Percentiles rank a stretch among this genome's conserved stretches.
These are phyloP conservation scores for Sarocladium strictum DNA, from an alignment of 2,329 filamentous ascomycete species.

Conservation along the genomic window DNA sequence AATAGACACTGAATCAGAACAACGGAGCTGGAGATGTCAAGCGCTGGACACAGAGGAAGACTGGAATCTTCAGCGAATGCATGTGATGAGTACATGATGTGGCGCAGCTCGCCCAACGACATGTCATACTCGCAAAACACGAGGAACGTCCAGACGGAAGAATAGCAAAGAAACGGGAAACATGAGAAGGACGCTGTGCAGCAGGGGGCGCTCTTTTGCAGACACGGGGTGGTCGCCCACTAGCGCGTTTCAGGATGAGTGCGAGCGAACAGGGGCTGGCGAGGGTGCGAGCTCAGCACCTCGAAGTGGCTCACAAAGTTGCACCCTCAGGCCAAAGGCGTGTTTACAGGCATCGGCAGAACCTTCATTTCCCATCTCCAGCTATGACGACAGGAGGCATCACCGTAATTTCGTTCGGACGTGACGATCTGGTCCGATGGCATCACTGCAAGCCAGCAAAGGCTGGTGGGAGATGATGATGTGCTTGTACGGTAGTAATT, in stretches of 20 bases:
- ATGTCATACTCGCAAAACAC: neutral
- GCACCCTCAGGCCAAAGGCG: neutral
- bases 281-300: neutral
- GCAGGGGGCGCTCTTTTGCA: neutral
- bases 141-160: neutral
- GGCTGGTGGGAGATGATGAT: neutral
- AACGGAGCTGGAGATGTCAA: neutral
- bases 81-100: neutral
- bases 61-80: neutral
- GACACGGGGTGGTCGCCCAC: neutral
- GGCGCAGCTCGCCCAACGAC: neutral
- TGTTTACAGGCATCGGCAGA: neutral
- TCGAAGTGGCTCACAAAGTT: neutral
- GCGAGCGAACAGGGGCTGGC: neutral
- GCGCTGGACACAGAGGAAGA: neutral
- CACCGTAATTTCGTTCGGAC: neutral
- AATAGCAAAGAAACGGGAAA: neutral
- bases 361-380: constrained; percentile 4
- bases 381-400: constrained; percentile 6
- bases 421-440: neutral
- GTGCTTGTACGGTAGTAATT: too few relatives aligned
- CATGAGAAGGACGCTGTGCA: neutral
- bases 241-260: constrained; percentile 9
- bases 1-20: neutral
- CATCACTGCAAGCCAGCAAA: neutral